Evolutionary conservation across 2,329 filamentous ascomycete species (phyloP), one percentile per base, ranked within the genome.

Genomic region (Clonostachys sp.): DNA sequence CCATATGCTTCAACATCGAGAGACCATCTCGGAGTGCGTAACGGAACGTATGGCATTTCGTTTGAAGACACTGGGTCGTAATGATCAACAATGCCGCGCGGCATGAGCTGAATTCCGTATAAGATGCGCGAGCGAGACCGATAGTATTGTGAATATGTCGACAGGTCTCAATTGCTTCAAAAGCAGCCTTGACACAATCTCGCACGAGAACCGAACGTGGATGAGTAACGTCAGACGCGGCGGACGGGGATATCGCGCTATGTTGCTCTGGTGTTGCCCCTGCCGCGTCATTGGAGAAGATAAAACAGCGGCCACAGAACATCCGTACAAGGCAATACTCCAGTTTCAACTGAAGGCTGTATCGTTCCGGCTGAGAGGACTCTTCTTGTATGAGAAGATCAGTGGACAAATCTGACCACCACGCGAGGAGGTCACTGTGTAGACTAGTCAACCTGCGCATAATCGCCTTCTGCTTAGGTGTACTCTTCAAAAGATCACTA

Each of bases 41-140:
- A 34, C 71, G 70, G 10, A 75, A 64, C 34, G 59, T 55, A 46
- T 68, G 63, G 10, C 65, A 66, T 41, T 61, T 64, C 48, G 61
- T 62, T 41, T 63, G 64, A 34, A 68, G 56, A 42, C 66, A 68
- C 43, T 69, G 66, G 3, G 66, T 66, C 24, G 66, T 65, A 41
- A 70, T 60, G 20, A 78, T 75, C 4, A 80, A 63, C 6, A 80
- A 61, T 9, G 77, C 75, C 7, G 75, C 76, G 41, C 76, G 74
- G 45, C 75, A 79, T 5, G 76, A 74, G 55, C 73, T 77, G 53
- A 78, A 80, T 51, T 80, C 76, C 4, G 74, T 78, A 53, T 79
- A 80, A 0, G 74, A 77, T 3, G 76, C 73, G 34, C 74, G 68
- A 6, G 76, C 75, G 45, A 80, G 73, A 14, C 76, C 77, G 13